Percentiles rank a stretch among this genome's conserved stretches.
These are phyloP conservation scores for Colletotrichum noveboracense DNA, from an alignment of 2,329 filamentous ascomycete species.

Conservation along the genomic window DNA sequence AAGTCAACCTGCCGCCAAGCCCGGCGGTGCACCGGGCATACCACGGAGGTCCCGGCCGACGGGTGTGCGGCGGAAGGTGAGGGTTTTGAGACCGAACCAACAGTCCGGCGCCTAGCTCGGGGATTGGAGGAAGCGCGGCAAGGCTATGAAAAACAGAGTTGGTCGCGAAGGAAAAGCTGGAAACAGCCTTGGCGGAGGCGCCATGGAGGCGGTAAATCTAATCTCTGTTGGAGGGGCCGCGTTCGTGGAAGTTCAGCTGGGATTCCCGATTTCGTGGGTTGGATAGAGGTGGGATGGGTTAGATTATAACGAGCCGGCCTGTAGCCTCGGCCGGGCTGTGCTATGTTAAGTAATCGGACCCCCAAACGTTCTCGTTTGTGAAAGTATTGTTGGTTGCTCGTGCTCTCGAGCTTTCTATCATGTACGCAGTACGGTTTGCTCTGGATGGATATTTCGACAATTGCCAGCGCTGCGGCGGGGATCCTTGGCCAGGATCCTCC, in stretches of 20 bases:
- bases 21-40: background rate
- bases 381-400: background rate
- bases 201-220: background rate
- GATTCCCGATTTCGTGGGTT: background rate
- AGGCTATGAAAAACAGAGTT: background rate
- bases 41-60: background rate
- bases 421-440: background rate
- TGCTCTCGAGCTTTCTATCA: background rate
- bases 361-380: background rate
- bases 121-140: background rate
- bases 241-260: background rate
- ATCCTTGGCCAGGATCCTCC: background rate
- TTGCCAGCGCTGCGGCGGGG: background rate
- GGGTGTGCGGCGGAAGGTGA: background rate
- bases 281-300: background rate
- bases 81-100: background rate
- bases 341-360: background rate
- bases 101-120: background rate
- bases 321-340: background rate
- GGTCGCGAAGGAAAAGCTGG: background rate
- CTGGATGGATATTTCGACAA: background rate
- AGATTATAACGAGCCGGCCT: background rate
- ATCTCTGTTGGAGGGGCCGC: background rate
- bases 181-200: background rate
- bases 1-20: background rate